These are phyloP conservation scores for Cymbopogon flexuosus DNA, from an alignment of 202 grass and related monocot genomes.

Conservation along the genomic window DNA sequence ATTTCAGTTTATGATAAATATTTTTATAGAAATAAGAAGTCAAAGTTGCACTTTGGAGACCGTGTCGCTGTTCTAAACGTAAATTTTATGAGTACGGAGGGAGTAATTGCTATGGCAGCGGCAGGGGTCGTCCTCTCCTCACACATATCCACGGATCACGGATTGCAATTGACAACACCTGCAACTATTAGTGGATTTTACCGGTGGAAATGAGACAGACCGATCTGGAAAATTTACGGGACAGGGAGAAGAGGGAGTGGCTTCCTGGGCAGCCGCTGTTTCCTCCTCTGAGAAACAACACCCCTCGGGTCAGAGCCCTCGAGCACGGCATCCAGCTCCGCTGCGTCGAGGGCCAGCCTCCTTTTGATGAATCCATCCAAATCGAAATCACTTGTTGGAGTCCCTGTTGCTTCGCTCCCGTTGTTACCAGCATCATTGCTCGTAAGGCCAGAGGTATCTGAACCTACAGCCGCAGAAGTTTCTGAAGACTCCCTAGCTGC, in stretches of 20 bases:
- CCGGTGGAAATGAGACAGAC: neutral
- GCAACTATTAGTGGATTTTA: conserved; percentile 19
- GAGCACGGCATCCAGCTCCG: conserved; percentile 52
- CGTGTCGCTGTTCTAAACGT: too few relatives aligned
- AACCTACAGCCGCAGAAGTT: conserved; percentile 18
- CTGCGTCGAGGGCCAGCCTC: conserved; percentile 53
- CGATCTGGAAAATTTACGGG: neutral
- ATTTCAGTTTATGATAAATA: too few relatives aligned
- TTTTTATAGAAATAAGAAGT: too few relatives aligned
- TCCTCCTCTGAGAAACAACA: conserved; percentile 41
- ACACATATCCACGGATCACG: conserved; percentile 18
- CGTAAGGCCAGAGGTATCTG: neutral
- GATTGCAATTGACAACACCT: conserved; percentile 12
- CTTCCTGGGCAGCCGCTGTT: conserved; percentile 41
- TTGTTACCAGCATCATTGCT: neutral
- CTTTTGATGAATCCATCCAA: conserved; percentile 64
- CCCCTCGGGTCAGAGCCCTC: conserved; percentile 46
- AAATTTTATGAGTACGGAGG: too few relatives aligned
- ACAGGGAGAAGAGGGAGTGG: conserved; percentile 40
- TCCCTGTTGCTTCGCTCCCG: neutral
- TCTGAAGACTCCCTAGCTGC: neutral
- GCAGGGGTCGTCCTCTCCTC: neutral
- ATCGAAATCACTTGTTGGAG: conserved; percentile 42
- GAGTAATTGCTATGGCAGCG: conserved; percentile 5
- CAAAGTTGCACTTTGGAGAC: too few relatives aligned